phyloP scores from a whole-genome alignment of 78 protist species.

The Dictyostelium intermedium region DNA sequence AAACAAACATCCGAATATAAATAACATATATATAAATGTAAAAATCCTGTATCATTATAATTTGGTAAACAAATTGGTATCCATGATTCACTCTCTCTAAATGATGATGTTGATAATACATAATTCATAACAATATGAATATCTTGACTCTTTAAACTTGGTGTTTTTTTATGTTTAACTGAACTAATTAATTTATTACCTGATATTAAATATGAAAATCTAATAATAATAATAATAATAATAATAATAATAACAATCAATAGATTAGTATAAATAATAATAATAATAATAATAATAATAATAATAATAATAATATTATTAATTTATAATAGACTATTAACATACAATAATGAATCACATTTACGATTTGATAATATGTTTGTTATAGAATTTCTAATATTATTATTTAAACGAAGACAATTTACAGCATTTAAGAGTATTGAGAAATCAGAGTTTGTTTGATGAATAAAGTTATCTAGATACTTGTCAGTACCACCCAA shows the following conservation, averaged over 20 bases:
- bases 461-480: conserved; percentile 43
- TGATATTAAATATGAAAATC: conserved; percentile 56
- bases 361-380: conserved; percentile 33
- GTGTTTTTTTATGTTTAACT: conserved; percentile 70
- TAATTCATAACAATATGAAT: conserved; percentile 71
- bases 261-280: too few species aligned
- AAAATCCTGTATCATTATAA: conserved; percentile 62
- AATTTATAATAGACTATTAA: too few species aligned
- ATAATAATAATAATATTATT: too few species aligned
- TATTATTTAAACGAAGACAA: conserved; percentile 51
- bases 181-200: conserved; percentile 72
- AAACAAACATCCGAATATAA: conserved; percentile 76
- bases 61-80: conserved; percentile 83
- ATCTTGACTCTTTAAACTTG: conserved; percentile 70
- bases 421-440: conserved; percentile 64
- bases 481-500: conserved; percentile 65
- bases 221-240: too few species aligned
- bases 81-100: conserved; percentile 76
- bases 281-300: too few species aligned
- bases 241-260: too few species aligned
- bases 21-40: conserved; percentile 77
- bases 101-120: conserved; percentile 77
- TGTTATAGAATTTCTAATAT: conserved; percentile 27
- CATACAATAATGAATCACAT: conserved; percentile 57
- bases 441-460: conserved; percentile 21